These are phyloP conservation scores for Prinsepia uniflora DNA, from an alignment of 306 rosid species.

Conservation along the genomic window DNA sequence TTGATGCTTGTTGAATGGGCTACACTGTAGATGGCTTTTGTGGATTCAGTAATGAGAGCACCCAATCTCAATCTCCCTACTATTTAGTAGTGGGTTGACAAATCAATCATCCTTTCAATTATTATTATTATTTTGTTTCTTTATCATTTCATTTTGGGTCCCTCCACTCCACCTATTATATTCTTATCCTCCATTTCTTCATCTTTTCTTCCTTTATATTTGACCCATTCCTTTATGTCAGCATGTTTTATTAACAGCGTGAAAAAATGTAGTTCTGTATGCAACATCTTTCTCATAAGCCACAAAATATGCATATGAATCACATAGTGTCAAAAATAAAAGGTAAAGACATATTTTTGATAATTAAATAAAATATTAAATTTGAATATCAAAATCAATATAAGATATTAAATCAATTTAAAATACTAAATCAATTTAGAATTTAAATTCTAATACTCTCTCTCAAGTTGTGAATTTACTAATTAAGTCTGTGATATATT, in stretches of 20 bases:
- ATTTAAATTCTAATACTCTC: too few relatives aligned
- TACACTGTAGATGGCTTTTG: not conserved
- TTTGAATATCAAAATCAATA: too few relatives aligned
- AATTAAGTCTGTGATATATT: too few relatives aligned
- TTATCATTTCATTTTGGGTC: not conserved
- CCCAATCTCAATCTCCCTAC: not conserved
- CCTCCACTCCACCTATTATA: constrained; percentile 23
- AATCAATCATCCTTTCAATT: not conserved
- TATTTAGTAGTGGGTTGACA: constrained; percentile 21
- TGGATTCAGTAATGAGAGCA: not conserved
- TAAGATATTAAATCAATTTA: too few relatives aligned
- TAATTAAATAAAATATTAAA: too few relatives aligned
- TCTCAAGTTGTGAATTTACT: too few relatives aligned
- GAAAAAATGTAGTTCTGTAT: too few relatives aligned
- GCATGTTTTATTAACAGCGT: not conserved
- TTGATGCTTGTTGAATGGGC: not conserved
- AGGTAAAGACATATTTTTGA: too few relatives aligned
- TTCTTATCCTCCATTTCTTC: constrained; percentile 19
- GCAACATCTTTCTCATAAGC: too few relatives aligned
- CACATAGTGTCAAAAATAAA: too few relatives aligned
- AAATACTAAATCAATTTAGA: too few relatives aligned
- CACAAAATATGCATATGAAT: too few relatives aligned
- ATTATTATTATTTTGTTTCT: not conserved
- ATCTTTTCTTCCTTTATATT: not conserved
- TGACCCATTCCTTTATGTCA: not conserved